Conservation (phyloP, 257 asterid species). For the Solanum dulcamara region DNA sequence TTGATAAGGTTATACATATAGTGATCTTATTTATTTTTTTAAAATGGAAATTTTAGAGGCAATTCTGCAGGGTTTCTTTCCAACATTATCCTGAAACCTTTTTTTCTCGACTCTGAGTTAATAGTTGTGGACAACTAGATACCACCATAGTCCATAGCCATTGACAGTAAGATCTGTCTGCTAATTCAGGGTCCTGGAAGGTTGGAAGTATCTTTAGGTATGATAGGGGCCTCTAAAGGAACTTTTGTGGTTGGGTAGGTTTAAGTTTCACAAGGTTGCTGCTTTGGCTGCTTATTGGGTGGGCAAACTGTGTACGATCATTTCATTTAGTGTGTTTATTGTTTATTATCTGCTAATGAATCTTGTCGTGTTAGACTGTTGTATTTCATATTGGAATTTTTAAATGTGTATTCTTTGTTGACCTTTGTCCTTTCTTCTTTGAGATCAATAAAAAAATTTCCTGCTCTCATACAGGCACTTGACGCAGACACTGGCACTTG, state of each 20-base stretch:
- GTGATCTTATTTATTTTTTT: neutral
- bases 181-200: neutral
- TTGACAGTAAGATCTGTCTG: neutral
- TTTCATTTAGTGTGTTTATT: neutral
- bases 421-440: neutral
- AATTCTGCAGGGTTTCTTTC: neutral
- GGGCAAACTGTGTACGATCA: neutral
- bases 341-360: neutral
- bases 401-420: neutral
- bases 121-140: neutral
- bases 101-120: neutral
- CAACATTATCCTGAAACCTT: neutral
- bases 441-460: neutral
- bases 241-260: neutral
- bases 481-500: conserved; percentile 86
- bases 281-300: neutral
- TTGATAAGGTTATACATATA: neutral
- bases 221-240: neutral
- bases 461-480: conserved; percentile 46
- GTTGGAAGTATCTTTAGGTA: neutral
- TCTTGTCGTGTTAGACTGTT: neutral
- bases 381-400: neutral
- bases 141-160: neutral
- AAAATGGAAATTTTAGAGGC: neutral
- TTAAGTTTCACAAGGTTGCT: neutral